Conservation (phyloP, 139 green algal genomes). For the Tetraselmis chui region DNA sequence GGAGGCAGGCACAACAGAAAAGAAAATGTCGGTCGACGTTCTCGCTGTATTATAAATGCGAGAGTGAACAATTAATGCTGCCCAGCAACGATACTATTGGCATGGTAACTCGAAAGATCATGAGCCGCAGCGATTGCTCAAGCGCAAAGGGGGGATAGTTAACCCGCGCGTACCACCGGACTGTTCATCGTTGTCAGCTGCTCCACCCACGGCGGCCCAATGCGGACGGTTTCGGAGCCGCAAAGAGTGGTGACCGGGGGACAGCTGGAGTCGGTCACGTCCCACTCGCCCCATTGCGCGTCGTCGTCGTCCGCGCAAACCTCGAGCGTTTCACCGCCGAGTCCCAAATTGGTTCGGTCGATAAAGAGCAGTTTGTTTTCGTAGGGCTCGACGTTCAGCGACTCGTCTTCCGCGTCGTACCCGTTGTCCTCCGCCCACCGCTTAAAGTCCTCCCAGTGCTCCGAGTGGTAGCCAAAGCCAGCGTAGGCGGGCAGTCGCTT, state of each 20-base stretch:
- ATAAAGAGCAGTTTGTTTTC: not conserved
- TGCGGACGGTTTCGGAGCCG: not conserved
- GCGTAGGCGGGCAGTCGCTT: not conserved
- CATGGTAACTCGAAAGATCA: no score
- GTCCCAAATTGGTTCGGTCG: not conserved
- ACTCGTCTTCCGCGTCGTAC: not conserved
- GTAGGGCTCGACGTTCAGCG: not conserved
- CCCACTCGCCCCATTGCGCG: not conserved
- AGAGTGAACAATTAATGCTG: no score
- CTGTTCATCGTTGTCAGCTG: not conserved
- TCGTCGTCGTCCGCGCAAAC: not conserved
- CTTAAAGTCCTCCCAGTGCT: not conserved
- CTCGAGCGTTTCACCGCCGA: not conserved
- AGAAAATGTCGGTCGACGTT: no score
- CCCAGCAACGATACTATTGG: no score
- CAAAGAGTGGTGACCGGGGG: not conserved
- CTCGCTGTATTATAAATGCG: no score
- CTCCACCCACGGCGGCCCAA: not conserved
- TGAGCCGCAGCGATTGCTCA: no score
- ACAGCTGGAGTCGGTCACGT: not conserved
- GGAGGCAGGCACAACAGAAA: no score
- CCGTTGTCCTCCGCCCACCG: not conserved
- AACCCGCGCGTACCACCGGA: not conserved
- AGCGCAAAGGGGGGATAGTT: no score
- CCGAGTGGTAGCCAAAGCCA: not conserved